These are phyloP conservation scores for Amphibolis antarctica DNA, from an alignment of 106 monocot genomes.

Conservation along the genomic window DNA sequence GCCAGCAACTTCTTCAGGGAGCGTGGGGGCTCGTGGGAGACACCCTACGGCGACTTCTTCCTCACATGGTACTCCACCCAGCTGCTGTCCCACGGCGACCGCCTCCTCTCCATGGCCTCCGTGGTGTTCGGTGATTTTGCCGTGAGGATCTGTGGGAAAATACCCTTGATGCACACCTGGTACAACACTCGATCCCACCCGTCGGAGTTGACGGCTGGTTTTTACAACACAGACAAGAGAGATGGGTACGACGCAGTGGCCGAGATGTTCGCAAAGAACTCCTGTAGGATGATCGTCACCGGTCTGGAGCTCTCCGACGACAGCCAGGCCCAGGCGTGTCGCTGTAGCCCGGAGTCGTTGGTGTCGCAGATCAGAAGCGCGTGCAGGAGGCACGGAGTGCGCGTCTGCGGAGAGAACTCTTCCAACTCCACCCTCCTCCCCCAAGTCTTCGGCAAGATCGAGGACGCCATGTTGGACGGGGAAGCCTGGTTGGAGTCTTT, in stretches of 20 bases:
- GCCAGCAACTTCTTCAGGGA: slow-evolving; percentile 46
- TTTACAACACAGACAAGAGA: slow-evolving; percentile 27
- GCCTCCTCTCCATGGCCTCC: slow-evolving; percentile 33
- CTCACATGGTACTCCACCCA: slow-evolving; percentile 58
- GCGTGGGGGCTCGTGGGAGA: slow-evolving; percentile 52
- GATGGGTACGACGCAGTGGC: slow-evolving; percentile 49
- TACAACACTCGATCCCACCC: slow-evolving; percentile 36
- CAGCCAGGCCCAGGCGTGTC: slow-evolving; percentile 11
- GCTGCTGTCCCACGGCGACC: slow-evolving; percentile 49
- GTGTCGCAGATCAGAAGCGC: slow-evolving; percentile 39
- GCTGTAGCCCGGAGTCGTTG: slow-evolving; percentile 35
- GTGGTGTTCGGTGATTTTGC: slow-evolving; percentile 26
- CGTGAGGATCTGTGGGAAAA: slow-evolving; percentile 35
- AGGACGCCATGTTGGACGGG: slow-evolving; percentile 9
- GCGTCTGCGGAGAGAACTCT: slow-evolving; percentile 48
- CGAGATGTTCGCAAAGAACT: slow-evolving; percentile 34
- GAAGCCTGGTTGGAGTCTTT: slow-evolving; percentile 12
- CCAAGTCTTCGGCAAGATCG: slow-evolving; percentile 29
- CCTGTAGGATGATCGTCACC: slow-evolving; percentile 28
- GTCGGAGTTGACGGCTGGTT: slow-evolving; percentile 48
- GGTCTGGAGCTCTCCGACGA: slow-evolving; percentile 36
- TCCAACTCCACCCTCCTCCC: not conserved
- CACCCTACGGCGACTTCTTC: slow-evolving; percentile 63
- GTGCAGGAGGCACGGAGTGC: slow-evolving; percentile 33
- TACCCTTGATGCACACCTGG: slow-evolving; percentile 51